A percentile compares a stretch with the other conserved stretches of the same genome.
Evolutionary conservation across 352 stramenopile species (phyloP).

Genomic region (Elongisporangium undulatum): DNA sequence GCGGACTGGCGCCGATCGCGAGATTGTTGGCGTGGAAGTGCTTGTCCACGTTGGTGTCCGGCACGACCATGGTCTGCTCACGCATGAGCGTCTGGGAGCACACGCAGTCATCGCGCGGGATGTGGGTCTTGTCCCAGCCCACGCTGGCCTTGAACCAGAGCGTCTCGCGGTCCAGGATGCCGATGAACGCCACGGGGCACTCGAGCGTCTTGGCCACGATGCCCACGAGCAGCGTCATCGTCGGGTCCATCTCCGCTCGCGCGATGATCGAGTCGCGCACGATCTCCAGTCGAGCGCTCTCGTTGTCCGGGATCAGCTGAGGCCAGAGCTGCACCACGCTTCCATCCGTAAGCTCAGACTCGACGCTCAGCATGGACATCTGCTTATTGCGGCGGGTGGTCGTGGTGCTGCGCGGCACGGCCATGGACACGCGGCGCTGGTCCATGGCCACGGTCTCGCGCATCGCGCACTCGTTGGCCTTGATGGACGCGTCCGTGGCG

Average conservation of each 20-base stretch:
- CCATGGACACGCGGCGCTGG: constrained; percentile 3
- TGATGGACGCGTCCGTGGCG: constrained; percentile 65
- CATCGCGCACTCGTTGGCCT: constrained; percentile 36
- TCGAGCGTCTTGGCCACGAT: constrained; percentile 66
- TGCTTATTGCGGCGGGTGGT: constrained; percentile 24
- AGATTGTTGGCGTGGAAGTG: constrained; percentile 60
- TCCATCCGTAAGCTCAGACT: constrained; percentile 55
- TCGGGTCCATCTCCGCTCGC: constrained; percentile 51
- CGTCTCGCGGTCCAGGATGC: constrained; percentile 47
- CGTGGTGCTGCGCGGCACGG: not conserved
- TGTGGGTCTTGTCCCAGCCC: constrained; percentile 48
- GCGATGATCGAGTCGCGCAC: constrained; percentile 48
- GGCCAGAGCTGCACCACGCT: constrained; percentile 69
- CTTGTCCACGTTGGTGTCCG: constrained; percentile 61
- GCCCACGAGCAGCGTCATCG: constrained; percentile 65
- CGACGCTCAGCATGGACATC: constrained; percentile 46
- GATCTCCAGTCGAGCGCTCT: constrained; percentile 41
- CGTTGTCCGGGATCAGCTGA: constrained; percentile 34
- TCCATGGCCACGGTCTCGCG: constrained; percentile 29
- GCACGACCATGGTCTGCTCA: constrained; percentile 52
- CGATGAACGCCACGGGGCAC: constrained; percentile 65
- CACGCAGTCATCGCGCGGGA: constrained; percentile 56
- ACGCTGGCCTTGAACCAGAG: constrained; percentile 68
- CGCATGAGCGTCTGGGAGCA: constrained; percentile 38
- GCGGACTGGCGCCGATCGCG: constrained; percentile 24